Conservation (phyloP, 306 rosid species). For the Cicer pinnatifidum region DNA sequence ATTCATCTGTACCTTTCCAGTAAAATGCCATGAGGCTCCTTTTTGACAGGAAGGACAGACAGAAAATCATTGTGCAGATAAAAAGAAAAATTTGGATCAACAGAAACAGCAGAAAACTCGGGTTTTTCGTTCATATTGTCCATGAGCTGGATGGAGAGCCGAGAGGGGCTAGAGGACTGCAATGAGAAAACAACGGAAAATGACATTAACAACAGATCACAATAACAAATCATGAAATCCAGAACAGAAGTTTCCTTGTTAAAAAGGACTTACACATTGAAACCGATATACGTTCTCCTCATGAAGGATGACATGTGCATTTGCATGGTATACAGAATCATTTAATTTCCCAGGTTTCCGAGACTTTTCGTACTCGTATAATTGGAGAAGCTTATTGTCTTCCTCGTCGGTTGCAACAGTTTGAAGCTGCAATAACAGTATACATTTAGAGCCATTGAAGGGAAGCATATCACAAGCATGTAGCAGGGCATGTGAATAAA, state of each 20-base stretch:
- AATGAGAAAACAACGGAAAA: slow-evolving; percentile 34
- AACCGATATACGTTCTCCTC: slow-evolving; percentile 90
- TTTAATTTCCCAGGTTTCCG: slow-evolving; percentile 71
- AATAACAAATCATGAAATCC: slow-evolving; percentile 8
- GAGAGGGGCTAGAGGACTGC: slow-evolving; percentile 70
- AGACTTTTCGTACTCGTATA: slow-evolving; percentile 83
- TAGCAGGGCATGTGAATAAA: slow-evolving; percentile 34
- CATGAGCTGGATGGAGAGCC: slow-evolving; percentile 85
- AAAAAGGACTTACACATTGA: slow-evolving; percentile 68
- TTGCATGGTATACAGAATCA: slow-evolving; percentile 86
- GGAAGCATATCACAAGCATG: slow-evolving; percentile 33
- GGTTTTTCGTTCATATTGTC: slow-evolving; percentile 86
- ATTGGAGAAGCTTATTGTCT: slow-evolving; percentile 84
- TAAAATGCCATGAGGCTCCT: slow-evolving; percentile 69
- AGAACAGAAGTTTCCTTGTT: slow-evolving; percentile 4
- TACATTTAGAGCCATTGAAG: slow-evolving; percentile 42
- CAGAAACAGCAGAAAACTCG: slow-evolving; percentile 80
- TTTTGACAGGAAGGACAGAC: slow-evolving; percentile 64
- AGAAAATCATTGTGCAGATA: slow-evolving; percentile 83
- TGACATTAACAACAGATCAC: slow-evolving; percentile 20
- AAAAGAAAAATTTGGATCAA: slow-evolving; percentile 90
- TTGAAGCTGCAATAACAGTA: slow-evolving; percentile 77
- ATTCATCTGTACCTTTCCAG: slow-evolving; percentile 62
- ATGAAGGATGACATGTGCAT: slow-evolving; percentile 84
- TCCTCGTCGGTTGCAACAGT: slow-evolving; percentile 76